Evolutionary conservation across 1,139 yeast species (phyloP).

Genomic region (Nakaseomyces sp.): DNA sequence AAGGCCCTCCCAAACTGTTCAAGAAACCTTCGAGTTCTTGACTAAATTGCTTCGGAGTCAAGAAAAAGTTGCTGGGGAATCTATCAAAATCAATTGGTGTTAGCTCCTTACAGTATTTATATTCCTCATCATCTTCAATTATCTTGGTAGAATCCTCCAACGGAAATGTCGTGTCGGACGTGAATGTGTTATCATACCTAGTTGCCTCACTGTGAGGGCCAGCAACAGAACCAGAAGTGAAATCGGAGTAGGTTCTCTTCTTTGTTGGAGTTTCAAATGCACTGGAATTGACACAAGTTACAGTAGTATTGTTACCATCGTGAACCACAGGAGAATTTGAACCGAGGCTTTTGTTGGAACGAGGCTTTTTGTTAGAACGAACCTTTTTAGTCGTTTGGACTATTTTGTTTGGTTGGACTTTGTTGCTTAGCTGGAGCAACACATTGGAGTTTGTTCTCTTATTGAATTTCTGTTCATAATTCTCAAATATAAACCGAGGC

Average conservation of each 20-base stretch:
- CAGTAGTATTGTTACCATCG: too few relatives aligned
- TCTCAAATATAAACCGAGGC: background rate
- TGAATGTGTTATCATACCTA: background rate
- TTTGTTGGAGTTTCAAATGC: too few relatives aligned
- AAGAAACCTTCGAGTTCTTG: background rate
- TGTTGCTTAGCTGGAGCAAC: too few relatives aligned
- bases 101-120: background rate
- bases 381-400: too few relatives aligned
- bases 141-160: background rate
- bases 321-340: too few relatives aligned
- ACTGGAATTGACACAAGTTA: too few relatives aligned
- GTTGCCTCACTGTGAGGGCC: background rate
- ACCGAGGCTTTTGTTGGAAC: too few relatives aligned
- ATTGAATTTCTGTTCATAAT: background rate
- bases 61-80: too few relatives aligned
- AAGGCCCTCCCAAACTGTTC: background rate
- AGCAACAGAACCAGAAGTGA: too few relatives aligned
- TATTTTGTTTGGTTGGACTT: too few relatives aligned
- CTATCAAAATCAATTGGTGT: background rate
- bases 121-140: background rate
- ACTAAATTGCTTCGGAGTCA: background rate
- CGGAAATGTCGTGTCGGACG: background rate
- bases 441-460: background rate
- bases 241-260: too few relatives aligned
- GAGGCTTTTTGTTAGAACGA: too few relatives aligned